These are phyloP conservation scores for Didymella pomorum DNA, from an alignment of 2,329 filamentous ascomycete genomes.

Conservation along the genomic window DNA sequence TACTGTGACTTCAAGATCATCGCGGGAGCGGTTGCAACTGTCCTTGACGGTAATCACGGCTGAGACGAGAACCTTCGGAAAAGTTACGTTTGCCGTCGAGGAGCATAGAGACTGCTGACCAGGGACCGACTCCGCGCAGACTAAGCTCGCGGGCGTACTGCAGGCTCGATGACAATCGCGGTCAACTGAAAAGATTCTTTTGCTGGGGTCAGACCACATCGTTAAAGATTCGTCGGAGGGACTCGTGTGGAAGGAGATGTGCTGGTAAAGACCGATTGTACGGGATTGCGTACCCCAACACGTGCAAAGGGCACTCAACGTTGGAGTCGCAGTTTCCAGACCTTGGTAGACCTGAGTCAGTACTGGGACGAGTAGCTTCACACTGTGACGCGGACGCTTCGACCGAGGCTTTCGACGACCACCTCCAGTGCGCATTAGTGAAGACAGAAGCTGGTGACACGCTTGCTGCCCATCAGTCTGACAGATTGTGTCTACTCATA, in stretches of 20 bases:
- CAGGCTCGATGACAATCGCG: neutral
- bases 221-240: neutral
- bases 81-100: no score
- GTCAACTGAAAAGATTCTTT: neutral
- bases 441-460: no score
- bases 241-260: neutral
- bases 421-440: no score
- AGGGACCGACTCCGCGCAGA: neutral
- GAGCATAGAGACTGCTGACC: neutral
- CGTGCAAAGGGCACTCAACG: no score
- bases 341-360: neutral
- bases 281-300: no score
- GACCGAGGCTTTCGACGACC: neutral
- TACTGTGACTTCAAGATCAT: no score
- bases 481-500: neutral
- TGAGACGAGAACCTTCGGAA: no score
- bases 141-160: neutral
- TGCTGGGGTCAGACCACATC: neutral
- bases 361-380: neutral
- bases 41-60: no score
- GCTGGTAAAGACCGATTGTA: neutral
- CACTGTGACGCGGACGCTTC: neutral
- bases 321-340: neutral
- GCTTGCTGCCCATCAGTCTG: neutral
- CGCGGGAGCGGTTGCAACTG: no score